Evolutionary conservation across 352 stramenopile species (phyloP).

Genomic region (Phytophthora kernoviae): DNA sequence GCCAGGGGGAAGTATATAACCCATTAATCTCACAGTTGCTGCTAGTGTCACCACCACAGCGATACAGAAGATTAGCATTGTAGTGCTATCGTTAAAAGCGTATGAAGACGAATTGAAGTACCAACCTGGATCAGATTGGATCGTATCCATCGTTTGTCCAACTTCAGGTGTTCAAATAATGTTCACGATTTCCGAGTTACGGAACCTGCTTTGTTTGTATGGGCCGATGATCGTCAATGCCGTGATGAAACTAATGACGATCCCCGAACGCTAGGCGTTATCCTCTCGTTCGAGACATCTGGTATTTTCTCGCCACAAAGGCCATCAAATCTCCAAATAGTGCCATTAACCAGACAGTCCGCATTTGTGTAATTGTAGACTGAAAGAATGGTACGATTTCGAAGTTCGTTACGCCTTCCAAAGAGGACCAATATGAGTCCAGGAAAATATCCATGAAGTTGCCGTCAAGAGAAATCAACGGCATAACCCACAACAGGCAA

Average conservation of each 20-base stretch:
- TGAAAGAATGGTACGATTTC: constrained; percentile 33
- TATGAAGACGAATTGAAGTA: constrained; percentile 31
- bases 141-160: constrained; percentile 18
- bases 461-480: constrained; percentile 39
- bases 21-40: constrained; percentile 8
- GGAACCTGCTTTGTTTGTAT: constrained; percentile 29
- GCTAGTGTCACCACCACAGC: constrained; percentile 3
- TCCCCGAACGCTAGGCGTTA: constrained; percentile 38
- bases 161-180: constrained; percentile 15
- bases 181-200: constrained; percentile 1
- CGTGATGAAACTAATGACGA: constrained; percentile 43
- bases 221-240: constrained; percentile 42
- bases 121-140: constrained; percentile 10
- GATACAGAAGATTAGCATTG: constrained; percentile 19
- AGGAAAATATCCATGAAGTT: constrained; percentile 45
- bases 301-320: constrained; percentile 17
- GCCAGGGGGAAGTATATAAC: constrained; percentile 11
- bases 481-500: constrained; percentile 48
- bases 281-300: constrained; percentile 16
- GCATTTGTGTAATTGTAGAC: constrained; percentile 48
- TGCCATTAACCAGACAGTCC: constrained; percentile 47
- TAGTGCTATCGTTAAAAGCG: constrained; percentile 13
- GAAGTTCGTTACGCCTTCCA: constrained; percentile 24
- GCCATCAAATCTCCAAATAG: constrained; percentile 33
- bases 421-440: constrained; percentile 41